Evolutionary conservation across 306 rosid genomes (phyloP), one percentile per base, ranked within the genome.

Genomic region (Malus sylvestris): DNA sequence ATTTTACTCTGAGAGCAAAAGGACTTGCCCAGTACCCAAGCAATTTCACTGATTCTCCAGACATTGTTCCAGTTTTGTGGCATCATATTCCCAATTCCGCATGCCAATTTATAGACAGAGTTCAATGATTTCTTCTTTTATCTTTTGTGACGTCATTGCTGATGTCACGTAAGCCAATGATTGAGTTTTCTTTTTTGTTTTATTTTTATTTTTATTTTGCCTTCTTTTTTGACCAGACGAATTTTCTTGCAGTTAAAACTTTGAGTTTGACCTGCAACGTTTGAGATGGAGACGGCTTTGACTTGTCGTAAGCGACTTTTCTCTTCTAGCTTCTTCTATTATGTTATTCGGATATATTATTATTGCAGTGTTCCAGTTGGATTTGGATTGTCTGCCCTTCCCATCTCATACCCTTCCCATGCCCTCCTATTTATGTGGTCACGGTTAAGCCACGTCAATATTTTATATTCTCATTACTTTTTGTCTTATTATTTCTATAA

Each of bases 11-110:
- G 20, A 82, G 52, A 46, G 64, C 52, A 46, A 0, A 70, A 68
- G 88, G 85, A 73, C 89, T 82, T 67, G 20, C 80, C 88, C 92
- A 86, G n/a, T 35, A 25, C 45, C 92, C 85, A 15, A 86, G 64
- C 67, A 88, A 57, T 69, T 66, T 76, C 18, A 80, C 65, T n/a
- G 81, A 64, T 1, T 86, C 85, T 67, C 38, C 80, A n/a, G 70
- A 76, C 88, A 83, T 81, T 9, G 22, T 30, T 29, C 38, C 29
- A 69, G 49, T 59, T 13, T 30, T 11, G 1, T 8, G 38, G 2
- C 6, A 22, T 57, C 71, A 12, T 49, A 0, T 27, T 46, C 16
- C 14, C 22, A 8, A 32, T 14, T 40, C 12, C 18, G 46, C 38
- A n/a, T 20, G 79, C 18, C 38, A 20, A 73, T 67, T 58, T 79